These are phyloP conservation scores for Cotoneaster glaucophyllus DNA, from an alignment of 306 rosid species.

Conservation along the genomic window DNA sequence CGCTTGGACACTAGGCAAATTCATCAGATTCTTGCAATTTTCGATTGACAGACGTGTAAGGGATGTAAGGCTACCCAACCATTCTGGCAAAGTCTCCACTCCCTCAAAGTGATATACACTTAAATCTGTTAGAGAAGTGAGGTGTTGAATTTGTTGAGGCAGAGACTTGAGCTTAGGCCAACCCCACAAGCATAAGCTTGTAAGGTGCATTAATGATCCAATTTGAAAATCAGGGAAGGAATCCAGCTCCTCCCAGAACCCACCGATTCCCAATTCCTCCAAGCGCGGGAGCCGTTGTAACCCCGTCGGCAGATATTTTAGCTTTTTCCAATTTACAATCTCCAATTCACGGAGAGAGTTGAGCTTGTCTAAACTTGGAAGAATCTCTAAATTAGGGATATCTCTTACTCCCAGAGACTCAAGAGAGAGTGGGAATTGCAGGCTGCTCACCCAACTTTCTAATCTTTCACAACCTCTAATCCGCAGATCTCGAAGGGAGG, in stretches of 20 bases:
- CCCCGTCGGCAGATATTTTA: too few species aligned
- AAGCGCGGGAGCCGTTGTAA: too few species aligned
- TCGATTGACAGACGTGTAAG: background rate
- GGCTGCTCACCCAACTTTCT: background rate
- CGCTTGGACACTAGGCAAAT: background rate
- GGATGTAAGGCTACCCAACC: background rate
- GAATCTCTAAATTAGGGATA: background rate
- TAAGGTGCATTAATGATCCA: background rate
- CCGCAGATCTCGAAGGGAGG: background rate
- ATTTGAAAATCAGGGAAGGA: background rate
- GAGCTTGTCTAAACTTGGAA: background rate
- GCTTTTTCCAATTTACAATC: background rate
- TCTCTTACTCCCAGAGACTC: accelerated
- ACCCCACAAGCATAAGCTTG: background rate
- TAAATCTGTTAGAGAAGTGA: too few species aligned
- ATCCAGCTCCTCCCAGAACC: background rate
- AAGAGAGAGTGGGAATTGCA: background rate
- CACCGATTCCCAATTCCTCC: background rate
- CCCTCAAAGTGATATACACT: background rate
- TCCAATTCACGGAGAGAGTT: background rate
- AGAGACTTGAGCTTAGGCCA: background rate
- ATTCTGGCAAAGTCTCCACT: background rate
- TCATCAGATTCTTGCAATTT: background rate
- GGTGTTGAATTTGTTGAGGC: background rate
- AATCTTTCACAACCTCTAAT: background rate